These are phyloP conservation scores for Amanita pallidorosea DNA, from an alignment of 768 basidiomycete genomes.

Conservation along the genomic window DNA sequence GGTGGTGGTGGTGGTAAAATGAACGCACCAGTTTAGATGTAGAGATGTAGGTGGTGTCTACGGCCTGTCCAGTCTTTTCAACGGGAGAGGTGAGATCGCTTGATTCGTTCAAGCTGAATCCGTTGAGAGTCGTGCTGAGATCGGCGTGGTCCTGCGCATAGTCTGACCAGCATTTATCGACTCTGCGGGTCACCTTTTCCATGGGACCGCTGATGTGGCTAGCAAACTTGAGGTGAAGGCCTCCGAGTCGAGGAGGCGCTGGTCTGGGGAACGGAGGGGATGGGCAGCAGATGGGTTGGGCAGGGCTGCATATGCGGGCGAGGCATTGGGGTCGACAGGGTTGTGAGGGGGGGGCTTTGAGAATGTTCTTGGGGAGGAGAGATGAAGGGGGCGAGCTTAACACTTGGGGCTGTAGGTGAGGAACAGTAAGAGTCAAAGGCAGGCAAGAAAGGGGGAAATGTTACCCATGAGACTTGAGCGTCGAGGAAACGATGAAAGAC, in stretches of 20 bases:
- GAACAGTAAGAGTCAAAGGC: not conserved
- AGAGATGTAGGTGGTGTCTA: conserved; percentile 88
- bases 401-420: conserved; percentile 63
- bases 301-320: conserved; percentile 70
- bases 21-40: conserved; percentile 69
- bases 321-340: conserved; percentile 70
- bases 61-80: conserved; percentile 95
- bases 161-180: conserved; percentile 94
- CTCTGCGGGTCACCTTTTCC: conserved; percentile 92
- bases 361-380: conserved; percentile 85
- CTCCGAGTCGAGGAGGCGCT: conserved; percentile 93
- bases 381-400: conserved; percentile 88
- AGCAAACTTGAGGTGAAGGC: conserved; percentile 94
- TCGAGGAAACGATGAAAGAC: conserved; percentile 95
- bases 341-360: conserved; percentile 94
- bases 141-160: conserved; percentile 82
- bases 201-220: conserved; percentile 84
- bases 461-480: conserved; percentile 96
- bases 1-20: not conserved
- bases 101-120: conserved; percentile 82
- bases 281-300: conserved; percentile 86
- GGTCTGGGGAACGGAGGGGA: conserved; percentile 87
- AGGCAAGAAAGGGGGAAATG: conserved; percentile 12
- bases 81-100: conserved; percentile 69
- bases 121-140: conserved; percentile 85